phyloP scores from a whole-genome alignment of 306 rosid species.

The Abrus pulchellus region DNA sequence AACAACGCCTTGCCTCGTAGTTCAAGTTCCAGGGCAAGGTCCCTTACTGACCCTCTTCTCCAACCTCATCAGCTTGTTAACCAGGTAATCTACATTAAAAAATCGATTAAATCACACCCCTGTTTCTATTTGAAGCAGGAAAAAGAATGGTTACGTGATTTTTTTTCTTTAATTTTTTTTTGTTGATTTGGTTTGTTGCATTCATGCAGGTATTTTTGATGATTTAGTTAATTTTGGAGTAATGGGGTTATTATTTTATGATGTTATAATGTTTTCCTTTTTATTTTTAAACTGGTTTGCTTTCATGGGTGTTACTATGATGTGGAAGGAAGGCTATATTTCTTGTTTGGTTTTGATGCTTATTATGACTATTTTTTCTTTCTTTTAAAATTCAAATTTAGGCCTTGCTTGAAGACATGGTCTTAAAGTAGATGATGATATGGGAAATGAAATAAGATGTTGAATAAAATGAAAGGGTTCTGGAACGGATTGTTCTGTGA shows the following conservation, averaged over 20 bases:
- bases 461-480: neutral
- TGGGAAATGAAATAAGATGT: conserved; percentile 12
- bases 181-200: conserved; percentile 27
- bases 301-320: conserved; percentile 5
- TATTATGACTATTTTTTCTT: neutral
- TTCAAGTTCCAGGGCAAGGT: conserved; percentile 89
- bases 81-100: conserved; percentile 56
- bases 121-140: neutral
- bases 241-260: neutral
- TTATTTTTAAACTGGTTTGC: neutral
- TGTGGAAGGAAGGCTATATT: neutral
- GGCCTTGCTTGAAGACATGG: neutral
- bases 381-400: neutral
- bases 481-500: conserved; percentile 32
- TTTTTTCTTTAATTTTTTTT: neutral
- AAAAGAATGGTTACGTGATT: neutral
- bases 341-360: conserved; percentile 13
- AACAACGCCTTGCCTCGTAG: conserved; percentile 70
- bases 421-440: conserved; percentile 25
- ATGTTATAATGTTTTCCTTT: neutral
- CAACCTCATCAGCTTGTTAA: conserved; percentile 92
- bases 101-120: neutral
- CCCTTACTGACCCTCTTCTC: conserved; percentile 88
- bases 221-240: conserved; percentile 23
- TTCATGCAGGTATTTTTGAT: neutral